These are phyloP conservation scores for Rhododendron williamsianum DNA, from an alignment of 148 eudicot species.

Conservation along the genomic window DNA sequence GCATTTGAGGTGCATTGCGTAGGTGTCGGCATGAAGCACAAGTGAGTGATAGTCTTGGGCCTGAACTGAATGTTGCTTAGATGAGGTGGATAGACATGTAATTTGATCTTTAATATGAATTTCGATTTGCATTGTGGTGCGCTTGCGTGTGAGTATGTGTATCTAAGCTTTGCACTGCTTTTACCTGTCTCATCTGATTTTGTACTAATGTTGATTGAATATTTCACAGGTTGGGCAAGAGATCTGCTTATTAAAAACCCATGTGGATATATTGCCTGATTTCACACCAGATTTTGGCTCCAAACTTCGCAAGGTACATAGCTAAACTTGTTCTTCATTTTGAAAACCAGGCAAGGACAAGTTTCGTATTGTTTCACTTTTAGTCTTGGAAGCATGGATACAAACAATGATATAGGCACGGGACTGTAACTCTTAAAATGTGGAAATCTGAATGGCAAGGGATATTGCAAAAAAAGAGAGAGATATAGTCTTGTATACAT, in stretches of 20 bases:
- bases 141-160: background rate
- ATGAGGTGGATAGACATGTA: background rate
- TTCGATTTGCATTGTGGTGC: background rate
- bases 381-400: background rate
- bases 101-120: background rate
- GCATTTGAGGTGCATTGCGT: too few relatives aligned
- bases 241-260: slow-evolving; percentile 86
- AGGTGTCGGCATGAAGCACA: too few relatives aligned
- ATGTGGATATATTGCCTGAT: slow-evolving; percentile 92
- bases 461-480: background rate
- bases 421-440: background rate
- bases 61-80: background rate
- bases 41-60: too few relatives aligned
- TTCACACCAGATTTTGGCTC: slow-evolving; percentile 84
- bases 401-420: background rate
- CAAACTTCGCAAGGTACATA: slow-evolving; percentile 65
- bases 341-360: background rate
- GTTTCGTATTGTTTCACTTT: background rate
- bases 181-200: background rate
- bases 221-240: slow-evolving; percentile 76
- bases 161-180: background rate
- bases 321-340: slow-evolving; percentile 2
- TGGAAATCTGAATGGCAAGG: background rate
- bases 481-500: background rate
- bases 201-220: background rate